A percentile compares a stretch with the other conserved stretches of the same genome.
phyloP scores from a whole-genome alignment of 805 yeast genomes.

The Sugiyamaella chiloensis region DNA sequence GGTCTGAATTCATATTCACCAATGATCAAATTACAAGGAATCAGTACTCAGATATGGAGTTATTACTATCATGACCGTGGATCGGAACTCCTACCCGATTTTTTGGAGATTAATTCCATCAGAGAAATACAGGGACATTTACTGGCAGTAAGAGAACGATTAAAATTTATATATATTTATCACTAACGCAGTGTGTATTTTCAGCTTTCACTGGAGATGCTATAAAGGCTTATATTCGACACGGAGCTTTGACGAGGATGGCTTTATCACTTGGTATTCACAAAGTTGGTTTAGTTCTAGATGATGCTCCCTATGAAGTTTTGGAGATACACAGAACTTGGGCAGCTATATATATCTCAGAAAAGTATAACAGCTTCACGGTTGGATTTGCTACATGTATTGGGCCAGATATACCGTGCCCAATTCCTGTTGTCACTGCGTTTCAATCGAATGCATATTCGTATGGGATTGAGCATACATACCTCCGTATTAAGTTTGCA shows the following conservation, averaged over 20 bases:
- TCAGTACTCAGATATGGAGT: conserved; percentile 1
- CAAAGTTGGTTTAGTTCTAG: not conserved
- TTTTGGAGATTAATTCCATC: not conserved
- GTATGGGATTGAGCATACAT: conserved; percentile 5
- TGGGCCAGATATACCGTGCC: conserved; percentile 5
- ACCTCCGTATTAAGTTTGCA: conserved; percentile 6
- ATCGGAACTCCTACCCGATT: not conserved
- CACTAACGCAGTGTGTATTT: not conserved
- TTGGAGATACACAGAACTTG: conserved; percentile 9
- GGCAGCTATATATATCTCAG: conserved; percentile 7
- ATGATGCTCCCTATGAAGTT: not conserved
- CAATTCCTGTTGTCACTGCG: not conserved
- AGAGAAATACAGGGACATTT: conserved; percentile 1
- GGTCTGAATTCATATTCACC: not conserved
- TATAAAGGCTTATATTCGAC: conserved; percentile 3
- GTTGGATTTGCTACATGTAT: conserved; percentile 13
- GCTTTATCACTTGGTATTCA: conserved; percentile 13
- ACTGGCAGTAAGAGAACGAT: not conserved
- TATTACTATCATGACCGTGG: not conserved
- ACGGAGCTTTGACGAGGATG: conserved; percentile 10
- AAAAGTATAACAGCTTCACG: conserved; percentile 12
- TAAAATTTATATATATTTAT: too few relatives aligned
- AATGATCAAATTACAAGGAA: not conserved
- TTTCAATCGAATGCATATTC: not conserved
- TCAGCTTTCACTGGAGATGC: not conserved